Evolutionary conservation across 2,329 filamentous ascomycete genomes (phyloP).

Genomic region (Colletotrichum karsti): DNA sequence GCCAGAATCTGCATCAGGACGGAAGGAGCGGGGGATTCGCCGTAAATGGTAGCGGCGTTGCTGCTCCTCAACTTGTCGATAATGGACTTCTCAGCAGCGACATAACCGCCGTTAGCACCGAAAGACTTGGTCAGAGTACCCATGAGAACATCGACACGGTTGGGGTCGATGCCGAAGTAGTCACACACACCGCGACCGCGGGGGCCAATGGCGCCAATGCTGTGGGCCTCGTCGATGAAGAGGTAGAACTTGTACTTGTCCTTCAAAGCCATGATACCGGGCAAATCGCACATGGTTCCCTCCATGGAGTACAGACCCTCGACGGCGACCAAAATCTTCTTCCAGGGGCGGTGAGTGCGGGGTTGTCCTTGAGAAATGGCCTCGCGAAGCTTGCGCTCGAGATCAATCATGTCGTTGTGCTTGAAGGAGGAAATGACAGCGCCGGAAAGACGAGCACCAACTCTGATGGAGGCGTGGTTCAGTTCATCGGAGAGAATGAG

Average conservation of each 20-base stretch:
- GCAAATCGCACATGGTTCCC: slow-evolving; percentile 98
- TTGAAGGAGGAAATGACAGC: slow-evolving; percentile 97
- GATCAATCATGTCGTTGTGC: slow-evolving; percentile 92
- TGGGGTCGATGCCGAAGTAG: slow-evolving; percentile 91
- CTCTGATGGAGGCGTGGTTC: slow-evolving; percentile 97
- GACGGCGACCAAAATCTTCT: slow-evolving; percentile 96
- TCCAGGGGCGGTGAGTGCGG: slow-evolving; percentile 98
- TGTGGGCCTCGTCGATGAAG: slow-evolving; percentile 97
- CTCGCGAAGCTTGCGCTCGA: slow-evolving; percentile 88
- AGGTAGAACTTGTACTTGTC: slow-evolving; percentile 97
- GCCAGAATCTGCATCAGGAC: slow-evolving; percentile 91
- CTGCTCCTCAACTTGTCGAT: slow-evolving; percentile 90
- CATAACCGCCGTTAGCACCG: slow-evolving; percentile 95
- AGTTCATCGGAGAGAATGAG: slow-evolving; percentile 96
- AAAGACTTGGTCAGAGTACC: slow-evolving; percentile 98
- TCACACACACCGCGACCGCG: slow-evolving; percentile 93
- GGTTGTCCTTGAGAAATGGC: slow-evolving; percentile 96
- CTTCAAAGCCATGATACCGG: slow-evolving; percentile 86
- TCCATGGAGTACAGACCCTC: slow-evolving; percentile 99
- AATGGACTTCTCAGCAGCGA: slow-evolving; percentile 87
- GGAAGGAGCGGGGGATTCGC: slow-evolving; percentile 86
- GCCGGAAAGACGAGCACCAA: slow-evolving; percentile 91
- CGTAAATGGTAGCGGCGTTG: slow-evolving; percentile 87
- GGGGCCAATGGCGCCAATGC: slow-evolving; percentile 90
- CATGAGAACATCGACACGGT: slow-evolving; percentile 95